phyloP scores from a whole-genome alignment of 106 monocot species.

The Platanthera zijinensis region DNA sequence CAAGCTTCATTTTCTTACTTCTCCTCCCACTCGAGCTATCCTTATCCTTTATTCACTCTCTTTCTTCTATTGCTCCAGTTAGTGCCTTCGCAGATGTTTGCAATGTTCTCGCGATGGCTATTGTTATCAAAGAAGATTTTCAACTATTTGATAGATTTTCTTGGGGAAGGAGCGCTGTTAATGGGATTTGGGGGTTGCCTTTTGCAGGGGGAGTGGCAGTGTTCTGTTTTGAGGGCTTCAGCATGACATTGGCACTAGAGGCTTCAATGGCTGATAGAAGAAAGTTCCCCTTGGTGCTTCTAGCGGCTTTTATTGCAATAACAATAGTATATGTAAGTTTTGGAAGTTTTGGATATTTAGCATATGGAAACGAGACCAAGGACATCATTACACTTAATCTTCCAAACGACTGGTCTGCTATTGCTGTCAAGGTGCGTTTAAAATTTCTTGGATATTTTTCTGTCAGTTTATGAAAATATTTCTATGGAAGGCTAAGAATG shows the following conservation, averaged over 20 bases:
- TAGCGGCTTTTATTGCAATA: conserved; percentile 57
- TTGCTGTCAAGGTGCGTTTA: conserved; percentile 57
- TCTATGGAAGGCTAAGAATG: background rate
- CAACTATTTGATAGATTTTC: conserved; percentile 34
- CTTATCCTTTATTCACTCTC: conserved; percentile 73
- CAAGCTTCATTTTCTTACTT: conserved; percentile 54
- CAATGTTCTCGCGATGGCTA: conserved; percentile 87
- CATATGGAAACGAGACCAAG: conserved; percentile 77
- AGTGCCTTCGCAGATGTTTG: conserved; percentile 84
- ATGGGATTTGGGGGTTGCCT: conserved; percentile 60
- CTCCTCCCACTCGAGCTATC: conserved; percentile 66
- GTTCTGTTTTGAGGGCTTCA: conserved; percentile 95
- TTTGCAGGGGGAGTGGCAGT: conserved; percentile 78
- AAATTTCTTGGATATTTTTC: background rate
- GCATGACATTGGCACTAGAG: conserved; percentile 80
- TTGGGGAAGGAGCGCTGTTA: conserved; percentile 47
- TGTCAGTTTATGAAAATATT: background rate
- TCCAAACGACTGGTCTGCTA: conserved; percentile 64
- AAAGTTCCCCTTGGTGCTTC: conserved; percentile 58
- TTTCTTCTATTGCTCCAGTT: conserved; percentile 73
- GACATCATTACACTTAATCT: conserved; percentile 94
- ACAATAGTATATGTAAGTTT: conserved; percentile 55
- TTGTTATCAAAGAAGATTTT: conserved; percentile 81
- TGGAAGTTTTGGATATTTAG: conserved; percentile 75
- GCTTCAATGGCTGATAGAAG: conserved; percentile 70